Base-by-base conservation (phyloP, 345 rosid species). In the Camelina laxa region DNA sequence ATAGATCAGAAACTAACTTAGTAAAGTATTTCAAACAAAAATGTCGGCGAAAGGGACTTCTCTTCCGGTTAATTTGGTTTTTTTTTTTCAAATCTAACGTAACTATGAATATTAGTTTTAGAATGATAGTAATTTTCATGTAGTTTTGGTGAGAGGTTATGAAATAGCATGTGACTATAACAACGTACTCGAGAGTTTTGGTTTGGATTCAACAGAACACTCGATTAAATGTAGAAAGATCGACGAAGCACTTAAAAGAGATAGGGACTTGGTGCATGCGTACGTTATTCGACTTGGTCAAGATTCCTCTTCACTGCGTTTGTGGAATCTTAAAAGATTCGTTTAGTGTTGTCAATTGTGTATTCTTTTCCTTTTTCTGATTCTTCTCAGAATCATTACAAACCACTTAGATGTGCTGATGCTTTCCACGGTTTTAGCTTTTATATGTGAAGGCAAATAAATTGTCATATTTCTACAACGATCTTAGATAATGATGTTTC, bases 261-360 rank as follows among this genome's bases (percentile, higher is more conserved):
- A 53, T 3, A 45, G 58, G n/a, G 17, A 60, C 41, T 75, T 75
- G 63, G 74, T 76, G 75, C 75, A 76, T 76, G 71, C 70, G 65
- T 76, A 70, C 55, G 68, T 48, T 67, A n/a, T 38, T 67, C 15
- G 53, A 38, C 33, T 76, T 57, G 80, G 80, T 70, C 80, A 76
- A 70, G 71, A 70, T 76, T 70, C 72, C 67, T 70, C 67, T 57
- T 70, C 75, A 76, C 72, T 76, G 67, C 45, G 71, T 76, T 76
- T 76, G 75, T 70, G 48, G 75, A 76, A 22, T 76, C 75, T 64
- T 70, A 47, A 1, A 36, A 70, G 75, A 70, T 76, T 70, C 72
- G 70, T 61, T 60, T 61, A 17, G 21, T 30, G 67, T 42, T 42
- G 36, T 63, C 54, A 24, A 42, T 61, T 51, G 36, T 53, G 58